A percentile compares a stretch with the other conserved stretches of the same genome.
phyloP scores from a whole-genome alignment of 1,284 basidiomycete species.

The Chondrostereum purpureum region DNA sequence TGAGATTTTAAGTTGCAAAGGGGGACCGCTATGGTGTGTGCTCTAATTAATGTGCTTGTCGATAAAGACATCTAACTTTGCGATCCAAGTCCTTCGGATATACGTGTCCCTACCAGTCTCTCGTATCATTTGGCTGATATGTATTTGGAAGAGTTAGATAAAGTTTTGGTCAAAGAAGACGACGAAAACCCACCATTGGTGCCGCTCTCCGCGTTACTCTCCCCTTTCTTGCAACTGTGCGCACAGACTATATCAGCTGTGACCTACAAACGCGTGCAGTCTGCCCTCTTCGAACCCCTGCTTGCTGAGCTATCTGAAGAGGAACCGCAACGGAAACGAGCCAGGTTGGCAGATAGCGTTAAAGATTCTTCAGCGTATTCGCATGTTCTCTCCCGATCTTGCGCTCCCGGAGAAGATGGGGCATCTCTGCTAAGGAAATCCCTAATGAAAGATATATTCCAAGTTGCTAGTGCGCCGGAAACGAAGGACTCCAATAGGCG shows the following conservation, averaged over 20 bases:
- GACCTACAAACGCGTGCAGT: slow-evolving; percentile 66
- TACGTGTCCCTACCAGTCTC: slow-evolving; percentile 72
- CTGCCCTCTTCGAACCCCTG: slow-evolving; percentile 60
- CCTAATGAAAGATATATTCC: slow-evolving; percentile 65
- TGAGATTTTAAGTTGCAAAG: slow-evolving; percentile 48
- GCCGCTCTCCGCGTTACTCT: slow-evolving; percentile 54
- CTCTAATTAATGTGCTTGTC: too few relatives aligned
- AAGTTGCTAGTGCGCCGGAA: slow-evolving; percentile 66
- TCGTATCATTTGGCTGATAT: slow-evolving; percentile 87
- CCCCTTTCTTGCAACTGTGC: slow-evolving; percentile 66
- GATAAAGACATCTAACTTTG: too few relatives aligned
- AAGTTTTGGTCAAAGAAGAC: slow-evolving; percentile 38
- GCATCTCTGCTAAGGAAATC: slow-evolving; percentile 44
- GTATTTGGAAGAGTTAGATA: slow-evolving; percentile 88
- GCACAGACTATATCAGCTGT: slow-evolving; percentile 55
- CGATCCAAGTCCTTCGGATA: slow-evolving; percentile 74
- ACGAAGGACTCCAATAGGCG: slow-evolving; percentile 75
- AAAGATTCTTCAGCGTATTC: slow-evolving; percentile 26
- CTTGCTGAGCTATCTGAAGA: slow-evolving; percentile 40
- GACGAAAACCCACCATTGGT: slow-evolving; percentile 30
- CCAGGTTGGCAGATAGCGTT: slow-evolving; percentile 24
- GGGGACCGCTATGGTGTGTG: slow-evolving; percentile 76
- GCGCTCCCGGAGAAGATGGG: slow-evolving; percentile 33
- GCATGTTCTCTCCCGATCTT: slow-evolving; percentile 43
- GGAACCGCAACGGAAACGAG: slow-evolving; percentile 36